Base-by-base conservation (phyloP, 2,329 filamentous ascomycete genomes). In the Emydomyces testavorans region DNA sequence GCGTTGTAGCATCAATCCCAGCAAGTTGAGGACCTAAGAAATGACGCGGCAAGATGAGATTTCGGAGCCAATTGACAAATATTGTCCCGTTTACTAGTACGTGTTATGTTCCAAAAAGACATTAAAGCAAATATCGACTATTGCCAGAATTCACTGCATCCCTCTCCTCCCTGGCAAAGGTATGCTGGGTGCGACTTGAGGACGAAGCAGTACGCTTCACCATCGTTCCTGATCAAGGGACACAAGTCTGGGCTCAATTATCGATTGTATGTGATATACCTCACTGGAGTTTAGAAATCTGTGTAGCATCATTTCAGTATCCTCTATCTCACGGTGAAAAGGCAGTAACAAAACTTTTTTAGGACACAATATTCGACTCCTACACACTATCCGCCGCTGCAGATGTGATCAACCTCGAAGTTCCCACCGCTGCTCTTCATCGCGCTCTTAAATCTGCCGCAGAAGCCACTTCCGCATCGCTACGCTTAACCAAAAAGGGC, bases 321-420 rank as follows among this genome's bases (percentile, higher is more conserved):
- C n/a, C n/a, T n/a, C n/a, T n/a, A n/a, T n/a, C n/a, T n/a, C n/a
- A n/a, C n/a, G n/a, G n/a, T n/a, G n/a, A n/a, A n/a, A n/a, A n/a
- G 4, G 2, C 32, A 36, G 8, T 40, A 24, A 54, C 8, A 26
- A 31, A 16, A 23, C 40, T 37, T 29, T 15, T 11, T 13, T 55
- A 66, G 75, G 85, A 94, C 61, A 81, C 87, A 57, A 87, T 98
- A 58, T 96, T 98, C 65, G 85, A 93, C 77, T 88, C 62, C 55
- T 94, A 93, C 70, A 78, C 80, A 46, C 81, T 96, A 56, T 83
- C 94, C 64, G 94, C 89, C 42, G 85, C 85, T 43, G 83, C 88
- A 40, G 94, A 94, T 67, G 85, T 88, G 46, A 95, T 98, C 69
- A 95, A 98, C 67, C 82, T 98, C 54, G 92, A 98, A 69, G 78